Percentiles rank a stretch among this genome's conserved stretches.
Evolutionary conservation across 306 rosid species (phyloP).

Genomic region (Prunus salicina): DNA sequence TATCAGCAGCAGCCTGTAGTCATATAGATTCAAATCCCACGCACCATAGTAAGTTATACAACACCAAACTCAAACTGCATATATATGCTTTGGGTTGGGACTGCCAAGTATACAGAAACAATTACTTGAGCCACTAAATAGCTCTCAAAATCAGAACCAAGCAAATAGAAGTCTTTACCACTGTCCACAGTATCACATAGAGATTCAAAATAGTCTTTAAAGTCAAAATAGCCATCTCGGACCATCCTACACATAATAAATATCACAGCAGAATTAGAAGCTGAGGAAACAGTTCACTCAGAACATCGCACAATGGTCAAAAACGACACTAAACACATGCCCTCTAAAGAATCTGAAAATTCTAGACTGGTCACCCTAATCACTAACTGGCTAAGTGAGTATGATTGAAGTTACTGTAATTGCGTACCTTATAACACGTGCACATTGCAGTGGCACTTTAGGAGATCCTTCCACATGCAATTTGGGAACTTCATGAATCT

Average conservation of each 20-base stretch:
- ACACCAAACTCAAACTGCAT: constrained; percentile 37
- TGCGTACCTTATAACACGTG: no score
- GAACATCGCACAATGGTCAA: background rate
- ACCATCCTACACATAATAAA: no score
- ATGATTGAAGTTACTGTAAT: background rate
- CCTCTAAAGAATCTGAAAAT: background rate
- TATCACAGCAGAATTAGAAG: no score
- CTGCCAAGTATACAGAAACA: no score
- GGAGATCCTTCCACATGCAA: constrained; percentile 8
- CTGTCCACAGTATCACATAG: constrained; percentile 58
- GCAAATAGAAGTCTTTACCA: constrained; percentile 54
- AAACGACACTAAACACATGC: background rate
- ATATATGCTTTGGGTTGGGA: no score
- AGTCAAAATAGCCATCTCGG: no score
- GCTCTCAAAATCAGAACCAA: background rate
- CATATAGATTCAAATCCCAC: background rate
- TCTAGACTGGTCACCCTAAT: background rate
- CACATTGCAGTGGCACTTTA: no score
- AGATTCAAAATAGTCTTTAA: constrained; percentile 9
- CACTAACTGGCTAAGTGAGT: background rate
- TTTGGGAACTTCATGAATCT: constrained; percentile 50
- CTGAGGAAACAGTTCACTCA: background rate
- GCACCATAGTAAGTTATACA: background rate
- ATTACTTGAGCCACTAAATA: no score
- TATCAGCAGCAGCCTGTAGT: background rate